Evolutionary conservation across 306 rosid species (phyloP), one percentile per base, ranked within the genome.

Genomic region (Begonia loranthoides): DNA sequence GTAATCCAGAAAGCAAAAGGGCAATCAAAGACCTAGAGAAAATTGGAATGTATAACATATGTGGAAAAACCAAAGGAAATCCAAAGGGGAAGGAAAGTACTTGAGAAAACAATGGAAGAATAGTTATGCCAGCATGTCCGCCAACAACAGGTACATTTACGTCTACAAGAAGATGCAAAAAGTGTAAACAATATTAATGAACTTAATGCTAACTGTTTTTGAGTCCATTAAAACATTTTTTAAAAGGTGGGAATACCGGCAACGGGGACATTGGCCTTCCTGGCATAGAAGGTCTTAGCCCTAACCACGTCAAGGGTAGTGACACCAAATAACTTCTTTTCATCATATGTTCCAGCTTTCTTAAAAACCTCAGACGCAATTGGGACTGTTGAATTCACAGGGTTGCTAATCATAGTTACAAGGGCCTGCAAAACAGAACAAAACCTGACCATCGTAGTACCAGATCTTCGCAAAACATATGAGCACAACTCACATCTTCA

Each of bases 301-400:
- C 99, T 71, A 14, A 90, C 99, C 16, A 90, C 99, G 67, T 90
- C 99, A 65, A 90, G 95, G 52, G 99, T 90, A 16, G 99, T 90
- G 24, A 90, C 99, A 60, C 99, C 99, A 56, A 90, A 90, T 83
- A 86, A 65, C 68, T 48, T 86, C 79, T 54, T 90, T 65, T 78
- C 95, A 46, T 90, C 82, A 6, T 68, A 90, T 2, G 81, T 73
- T 13, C 95, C 95, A 0, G 94, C 94, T 65, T 86, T 90, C 95
- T 86, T 86, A 84, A 90, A 83, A 72, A 90, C 71, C 80, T 90
- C 99, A 4, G 99, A 83, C 41, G 95, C 99, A 66, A 90, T 90
- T 8, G 99, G 99, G 19, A 90, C 95, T 0, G 95, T 90, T 15
- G 99, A 90, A 74, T 90, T 90, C 66, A 90, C 99, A 10, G 99